Base-by-base conservation (phyloP, 768 basidiomycete genomes). In the Russula vinacea region DNA sequence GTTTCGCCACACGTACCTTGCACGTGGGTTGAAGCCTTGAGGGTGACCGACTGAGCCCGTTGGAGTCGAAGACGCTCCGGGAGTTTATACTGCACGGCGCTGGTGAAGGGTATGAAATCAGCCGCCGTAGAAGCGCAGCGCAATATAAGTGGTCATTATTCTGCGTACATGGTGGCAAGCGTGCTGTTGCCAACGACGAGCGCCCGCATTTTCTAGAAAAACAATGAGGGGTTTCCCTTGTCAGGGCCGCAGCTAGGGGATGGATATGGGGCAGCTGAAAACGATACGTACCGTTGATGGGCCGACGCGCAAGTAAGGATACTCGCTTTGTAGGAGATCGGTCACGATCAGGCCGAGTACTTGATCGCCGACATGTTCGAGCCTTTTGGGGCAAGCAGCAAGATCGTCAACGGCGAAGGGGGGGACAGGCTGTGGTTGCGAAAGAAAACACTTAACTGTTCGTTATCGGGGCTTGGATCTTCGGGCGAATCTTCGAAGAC, bases 401-500 rank as follows among this genome's bases (percentile, higher is more conserved):
- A 29, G 35, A 54, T 54, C 4, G 33, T 50, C 7, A 29, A 14
- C 26, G 49, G 26, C 26, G 26, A n/a, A n/a, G 44, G 26, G 29
- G 29, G 2, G 29, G 40, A 17, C 26, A 29, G 3, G 7, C 11
- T 22, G 8, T 26, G 29, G 5, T 29, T 29, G 29, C 2, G 1
- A 19, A 2, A 9, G 29, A 16, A 16, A 24, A 16, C 24, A 73
- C 79, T 69, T 60, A 90, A 90, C 90, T 83, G 87, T 76, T 92
- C 90, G 66, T 92, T 92, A 71, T 92, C 90, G 7, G 89, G 90
- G 56, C 87, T 87, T 2, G 81, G 85, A 73, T 92, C 90, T 66
- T 83, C 78, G 0, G 79, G 82, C 42, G 77, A 79, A 73, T 92
- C 90, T 71, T 92, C 90, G 67, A 92, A 92, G 29, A 89, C 76